Conservation (phyloP, 805 yeast species). For the Metschnikowia cerradonensis region DNA sequence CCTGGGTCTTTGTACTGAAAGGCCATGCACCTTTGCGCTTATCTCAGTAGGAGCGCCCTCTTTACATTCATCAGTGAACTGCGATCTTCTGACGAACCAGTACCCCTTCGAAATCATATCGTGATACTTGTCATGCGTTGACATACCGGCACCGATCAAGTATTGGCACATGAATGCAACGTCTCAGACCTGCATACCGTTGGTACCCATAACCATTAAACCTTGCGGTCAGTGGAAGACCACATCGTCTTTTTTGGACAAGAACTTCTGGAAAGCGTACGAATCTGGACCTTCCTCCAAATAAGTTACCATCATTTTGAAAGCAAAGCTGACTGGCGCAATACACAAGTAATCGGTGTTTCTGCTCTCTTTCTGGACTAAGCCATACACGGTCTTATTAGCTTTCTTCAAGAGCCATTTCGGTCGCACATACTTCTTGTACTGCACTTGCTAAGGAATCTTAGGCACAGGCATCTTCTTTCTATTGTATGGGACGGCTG, state of each 20-base stretch:
- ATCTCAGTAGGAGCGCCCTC: conserved; percentile 79
- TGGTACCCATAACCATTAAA: conserved; percentile 91
- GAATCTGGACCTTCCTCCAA: conserved; percentile 70
- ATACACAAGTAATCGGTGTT: conserved; percentile 82
- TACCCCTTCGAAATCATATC: conserved; percentile 63
- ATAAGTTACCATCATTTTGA: conserved; percentile 69
- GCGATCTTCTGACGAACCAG: conserved; percentile 72
- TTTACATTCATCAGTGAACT: conserved; percentile 75
- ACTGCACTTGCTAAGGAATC: conserved; percentile 24
- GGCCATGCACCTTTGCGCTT: conserved; percentile 91
- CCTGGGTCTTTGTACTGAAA: conserved; percentile 91
- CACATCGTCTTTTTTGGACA: conserved; percentile 66
- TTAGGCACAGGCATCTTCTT: no score
- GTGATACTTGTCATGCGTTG: conserved; percentile 61
- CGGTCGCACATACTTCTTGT: conserved; percentile 75
- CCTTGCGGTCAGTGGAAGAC: conserved; percentile 87
- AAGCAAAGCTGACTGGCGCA: conserved; percentile 91
- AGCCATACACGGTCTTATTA: conserved; percentile 51
- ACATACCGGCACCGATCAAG: conserved; percentile 72
- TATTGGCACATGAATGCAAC: conserved; percentile 87
- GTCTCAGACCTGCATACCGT: conserved; percentile 98
- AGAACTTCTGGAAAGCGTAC: conserved; percentile 49
- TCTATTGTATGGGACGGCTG: no score
- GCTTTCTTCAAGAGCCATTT: conserved; percentile 57
- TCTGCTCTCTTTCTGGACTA: conserved; percentile 65